phyloP scores from a whole-genome alignment of 345 rosid species.

The Syzygium grande region DNA sequence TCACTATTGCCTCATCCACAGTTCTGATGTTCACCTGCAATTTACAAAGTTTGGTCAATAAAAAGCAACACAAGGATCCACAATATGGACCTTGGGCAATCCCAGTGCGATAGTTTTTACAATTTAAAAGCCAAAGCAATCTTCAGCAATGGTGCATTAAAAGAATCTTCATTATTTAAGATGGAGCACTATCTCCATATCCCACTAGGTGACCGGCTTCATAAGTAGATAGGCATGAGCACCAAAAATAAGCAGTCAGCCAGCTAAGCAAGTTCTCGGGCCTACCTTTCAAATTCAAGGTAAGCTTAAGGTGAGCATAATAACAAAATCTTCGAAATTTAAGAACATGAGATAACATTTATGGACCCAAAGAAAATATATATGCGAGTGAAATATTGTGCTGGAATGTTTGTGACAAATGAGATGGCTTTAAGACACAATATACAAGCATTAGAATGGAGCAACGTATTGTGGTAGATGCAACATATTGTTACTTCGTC shows the following conservation, averaged over 20 bases:
- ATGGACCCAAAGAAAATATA: not conserved
- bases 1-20: constrained; percentile 89
- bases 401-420: not conserved
- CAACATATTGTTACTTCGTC: not conserved
- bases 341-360: not conserved
- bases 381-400: not conserved
- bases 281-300: not conserved
- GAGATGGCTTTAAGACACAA: not conserved
- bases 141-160: not conserved
- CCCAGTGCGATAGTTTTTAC: not conserved
- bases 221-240: not conserved
- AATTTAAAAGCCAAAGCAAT: not conserved
- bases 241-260: not conserved
- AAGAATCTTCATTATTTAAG: not conserved
- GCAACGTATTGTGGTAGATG: not conserved
- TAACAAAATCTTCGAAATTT: not conserved
- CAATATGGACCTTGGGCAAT: not conserved
- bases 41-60: not conserved
- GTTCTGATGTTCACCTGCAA: constrained; percentile 92
- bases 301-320: not conserved
- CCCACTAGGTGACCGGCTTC: not conserved
- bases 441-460: not conserved
- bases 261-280: not conserved
- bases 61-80: not conserved
- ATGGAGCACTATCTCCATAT: not conserved